Base-by-base conservation (phyloP, 768 basidiomycete species). In the Hericium coralloides region DNA sequence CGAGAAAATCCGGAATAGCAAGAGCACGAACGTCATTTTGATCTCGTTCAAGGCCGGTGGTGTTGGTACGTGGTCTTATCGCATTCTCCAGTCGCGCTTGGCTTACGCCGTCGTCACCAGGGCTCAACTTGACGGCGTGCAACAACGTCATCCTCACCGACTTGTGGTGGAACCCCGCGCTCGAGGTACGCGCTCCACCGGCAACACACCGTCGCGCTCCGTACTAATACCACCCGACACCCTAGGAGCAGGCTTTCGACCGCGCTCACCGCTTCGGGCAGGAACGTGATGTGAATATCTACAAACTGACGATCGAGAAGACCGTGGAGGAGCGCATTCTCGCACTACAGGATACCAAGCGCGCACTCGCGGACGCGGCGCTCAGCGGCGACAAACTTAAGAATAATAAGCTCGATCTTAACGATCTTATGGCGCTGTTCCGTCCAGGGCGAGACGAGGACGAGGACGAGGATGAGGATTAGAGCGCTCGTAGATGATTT, bases 1-100 rank as follows among this genome's bases (percentile, higher is more conserved):
- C 45, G 74, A 83, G 38, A 81, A 79, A 62, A 93, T 99, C 70
- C 82, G 79, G 65, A 81, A 61, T 17, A 81, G 79, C 67, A 68
- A 70, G 25, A 74, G 64, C 15, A 82, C 78, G 12, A 79, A 79
- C 36, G 84, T 95, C 45, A 97, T 98, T 59, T 72, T 99, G 60
- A 94, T 98, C 60, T 97, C 93, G 0, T 95, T 98, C 81, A 97
- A 95, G 69, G 93, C 94, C 26, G 94, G 94, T 4, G 89, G 89
- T 65, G 92, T 89, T n/a, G 92, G 92, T 89, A 38, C 51, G 50
- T 39, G 38, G 56, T 38, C 23, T 9, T 9, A 31, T 31, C 31
- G 31, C 31, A 2, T 31, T 31, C 31, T 31, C 31, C 10, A 31
- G 31, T 31, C 31, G 7, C 31, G 31, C 10, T 31, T 9, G 31